Evolutionary conservation across 129 eudicot genomes (phyloP), one percentile per base, ranked within the genome.

Genomic region (Pulicaria dysenterica): DNA sequence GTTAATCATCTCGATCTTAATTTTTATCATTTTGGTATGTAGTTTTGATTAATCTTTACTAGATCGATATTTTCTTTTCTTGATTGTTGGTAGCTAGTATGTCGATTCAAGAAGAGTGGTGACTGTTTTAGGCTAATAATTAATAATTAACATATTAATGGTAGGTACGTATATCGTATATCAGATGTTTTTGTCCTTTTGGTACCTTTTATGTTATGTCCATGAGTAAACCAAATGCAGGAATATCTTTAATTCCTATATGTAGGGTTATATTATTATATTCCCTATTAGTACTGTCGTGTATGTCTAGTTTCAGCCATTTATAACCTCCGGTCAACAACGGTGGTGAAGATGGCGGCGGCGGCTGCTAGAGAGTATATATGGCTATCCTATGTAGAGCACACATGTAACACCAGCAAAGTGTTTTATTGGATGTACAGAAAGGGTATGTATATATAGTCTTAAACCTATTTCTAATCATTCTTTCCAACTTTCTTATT

Each of bases 191-290:
- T 49, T 61, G 64, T 60, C 42, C 46, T 57, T 17, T 36, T 58
- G 38, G 49, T 51, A 24, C 60, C 31, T 16, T 59, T n/a, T 17
- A 58, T 36, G 69, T 45, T 14, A 40, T 63, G 54, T 51, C 41
- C 44, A 64, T 64, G 66, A 43, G 79, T 64, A 75, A 75, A 75
- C 73, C 73, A 64, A 75, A 64, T 9, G n/a, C 16, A 43, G 79
- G 79, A 42, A 75, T 66, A 57, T 75, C 73, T 34, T 16, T 15
- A 49, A 49, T 49, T 69, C 14, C 15, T 39, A 42, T 72, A 43
- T 58, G 67, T 72, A 72, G 42, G 31, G 67, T 56, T 13, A 43
- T 73, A 48, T 58, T n/a, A 31, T 45, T 34, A 44, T 38, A 15
- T 39, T 15, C 5, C 8, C 4, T 50, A 15, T 9, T 64, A 43